phyloP scores from a whole-genome alignment of 2,329 filamentous ascomycete species.

The Aspergillus floridensis region DNA sequence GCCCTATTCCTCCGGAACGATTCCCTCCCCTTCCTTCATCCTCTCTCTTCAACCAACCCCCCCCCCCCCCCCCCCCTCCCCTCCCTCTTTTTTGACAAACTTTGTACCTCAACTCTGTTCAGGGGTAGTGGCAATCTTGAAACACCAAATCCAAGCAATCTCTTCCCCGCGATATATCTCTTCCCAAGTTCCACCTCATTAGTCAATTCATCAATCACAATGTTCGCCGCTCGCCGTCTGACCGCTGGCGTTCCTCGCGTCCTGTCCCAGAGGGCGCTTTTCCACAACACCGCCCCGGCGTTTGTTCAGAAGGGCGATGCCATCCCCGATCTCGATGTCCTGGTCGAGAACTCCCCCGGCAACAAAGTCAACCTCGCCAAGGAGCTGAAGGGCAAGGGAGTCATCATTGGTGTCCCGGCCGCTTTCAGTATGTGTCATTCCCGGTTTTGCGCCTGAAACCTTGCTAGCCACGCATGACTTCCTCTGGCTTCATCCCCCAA shows the following conservation, averaged over 20 bases:
- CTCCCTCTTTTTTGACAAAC: neutral
- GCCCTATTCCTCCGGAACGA: constrained; percentile 2
- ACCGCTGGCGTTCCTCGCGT: constrained; percentile 31
- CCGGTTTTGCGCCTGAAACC: neutral
- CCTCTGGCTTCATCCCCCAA: neutral
- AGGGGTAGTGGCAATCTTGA: neutral
- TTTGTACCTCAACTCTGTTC: neutral
- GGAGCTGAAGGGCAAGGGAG: constrained; percentile 71
- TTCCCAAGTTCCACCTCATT: neutral
- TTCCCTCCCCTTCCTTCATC: neutral
- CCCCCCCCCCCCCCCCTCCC: no score
- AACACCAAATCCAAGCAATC: neutral
- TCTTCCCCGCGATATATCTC: neutral
- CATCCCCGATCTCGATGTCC: constrained; percentile 72
- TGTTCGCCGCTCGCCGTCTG: constrained; percentile 41
- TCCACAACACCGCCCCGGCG: constrained; percentile 40
- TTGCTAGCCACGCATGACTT: neutral
- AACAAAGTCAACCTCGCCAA: constrained; percentile 85
- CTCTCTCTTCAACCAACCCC: no score
- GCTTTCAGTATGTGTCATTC: constrained; percentile 60
- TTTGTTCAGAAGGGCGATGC: constrained; percentile 73
- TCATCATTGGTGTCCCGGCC: constrained; percentile 82
- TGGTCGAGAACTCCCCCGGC: constrained; percentile 81
- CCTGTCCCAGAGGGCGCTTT: constrained; percentile 32
- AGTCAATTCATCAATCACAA: constrained; percentile 16